Evolutionary conservation across 441 rosid genomes (phyloP), one percentile per base, ranked within the genome.

Genomic region (Omphalea diandra): DNA sequence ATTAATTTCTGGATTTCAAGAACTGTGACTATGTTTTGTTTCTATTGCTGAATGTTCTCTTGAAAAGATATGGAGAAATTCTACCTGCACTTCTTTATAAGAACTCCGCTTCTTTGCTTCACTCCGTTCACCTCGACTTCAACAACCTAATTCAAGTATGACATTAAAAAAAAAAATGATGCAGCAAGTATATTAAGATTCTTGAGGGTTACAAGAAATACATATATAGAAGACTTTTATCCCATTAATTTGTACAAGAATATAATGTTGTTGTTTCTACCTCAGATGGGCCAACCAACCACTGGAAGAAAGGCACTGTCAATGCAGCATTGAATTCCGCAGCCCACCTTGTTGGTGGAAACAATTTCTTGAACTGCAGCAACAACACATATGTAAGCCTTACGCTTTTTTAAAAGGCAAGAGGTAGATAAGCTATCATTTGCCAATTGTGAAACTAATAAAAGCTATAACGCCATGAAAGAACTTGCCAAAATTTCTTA

Each of bases 211-310:
- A n/a, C n/a, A n/a, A n/a, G n/a, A n/a, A n/a, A n/a, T n/a, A n/a
- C n/a, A 33, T n/a, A n/a, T n/a, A n/a, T n/a, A n/a, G n/a, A n/a
- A n/a, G n/a, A n/a, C n/a, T n/a, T n/a, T n/a, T n/a, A n/a, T n/a
- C n/a, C n/a, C n/a, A n/a, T n/a, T n/a, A n/a, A n/a, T n/a, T n/a
- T n/a, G n/a, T n/a, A n/a, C n/a, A n/a, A n/a, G n/a, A n/a, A n/a
- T n/a, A n/a, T n/a, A 33, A 52, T n/a, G 10, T 27, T 32, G 22
- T 32, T 22, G 2, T 41, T n/a, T 63, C 62, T 84, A 88, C 93
- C 91, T 91, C 86, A 67, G 98, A 88, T 55, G 98, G 98, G 49
- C 98, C 97, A 67, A 90, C 98, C 49, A 94, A 73, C 98, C 97
- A 94, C 53, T 87, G 90, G 77, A 91, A 94, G 83, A 90, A 91